phyloP scores from a whole-genome alignment of 768 basidiomycete species.

The Pisolithus albus region DNA sequence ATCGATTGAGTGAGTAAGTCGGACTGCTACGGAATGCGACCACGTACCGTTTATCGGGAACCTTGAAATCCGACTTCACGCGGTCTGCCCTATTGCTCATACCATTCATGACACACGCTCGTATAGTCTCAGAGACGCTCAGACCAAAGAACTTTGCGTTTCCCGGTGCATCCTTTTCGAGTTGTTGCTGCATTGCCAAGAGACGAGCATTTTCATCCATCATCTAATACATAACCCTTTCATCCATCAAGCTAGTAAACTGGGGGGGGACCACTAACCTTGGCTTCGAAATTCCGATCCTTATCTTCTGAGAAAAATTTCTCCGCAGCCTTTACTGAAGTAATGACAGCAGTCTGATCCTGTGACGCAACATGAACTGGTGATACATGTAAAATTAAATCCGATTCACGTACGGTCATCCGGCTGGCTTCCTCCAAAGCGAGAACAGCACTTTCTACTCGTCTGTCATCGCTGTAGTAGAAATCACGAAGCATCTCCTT shows the following conservation, averaged over 20 bases:
- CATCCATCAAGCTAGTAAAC: background rate
- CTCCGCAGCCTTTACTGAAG: slow-evolving; percentile 72
- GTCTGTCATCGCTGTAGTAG: slow-evolving; percentile 94
- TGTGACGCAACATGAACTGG: slow-evolving; percentile 25
- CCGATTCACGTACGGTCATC: slow-evolving; percentile 44
- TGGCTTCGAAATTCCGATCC: slow-evolving; percentile 84
- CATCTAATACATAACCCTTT: slow-evolving; percentile 53
- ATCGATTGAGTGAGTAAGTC: background rate
- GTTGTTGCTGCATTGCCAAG: slow-evolving; percentile 74
- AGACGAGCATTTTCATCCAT: slow-evolving; percentile 79
- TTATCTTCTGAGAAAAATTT: slow-evolving; percentile 96
- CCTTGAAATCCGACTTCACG: slow-evolving; percentile 83
- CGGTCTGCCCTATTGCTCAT: slow-evolving; percentile 87
- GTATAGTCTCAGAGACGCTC: slow-evolving; percentile 84
- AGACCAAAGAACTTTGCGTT: slow-evolving; percentile 76
- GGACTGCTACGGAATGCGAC: background rate
- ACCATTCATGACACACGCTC: slow-evolving; percentile 67
- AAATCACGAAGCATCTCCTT: slow-evolving; percentile 90
- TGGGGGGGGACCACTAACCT: slow-evolving; percentile 38
- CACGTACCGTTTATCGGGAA: slow-evolving; percentile 85
- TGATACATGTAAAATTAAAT: background rate
- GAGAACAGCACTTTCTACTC: slow-evolving; percentile 88
- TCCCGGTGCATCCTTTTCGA: slow-evolving; percentile 79
- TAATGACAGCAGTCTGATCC: slow-evolving; percentile 68
- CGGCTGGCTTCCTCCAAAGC: slow-evolving; percentile 74